Base-by-base conservation (phyloP, 176 grass and related monocot genomes). In the maize (Zea mays) region DNA sequence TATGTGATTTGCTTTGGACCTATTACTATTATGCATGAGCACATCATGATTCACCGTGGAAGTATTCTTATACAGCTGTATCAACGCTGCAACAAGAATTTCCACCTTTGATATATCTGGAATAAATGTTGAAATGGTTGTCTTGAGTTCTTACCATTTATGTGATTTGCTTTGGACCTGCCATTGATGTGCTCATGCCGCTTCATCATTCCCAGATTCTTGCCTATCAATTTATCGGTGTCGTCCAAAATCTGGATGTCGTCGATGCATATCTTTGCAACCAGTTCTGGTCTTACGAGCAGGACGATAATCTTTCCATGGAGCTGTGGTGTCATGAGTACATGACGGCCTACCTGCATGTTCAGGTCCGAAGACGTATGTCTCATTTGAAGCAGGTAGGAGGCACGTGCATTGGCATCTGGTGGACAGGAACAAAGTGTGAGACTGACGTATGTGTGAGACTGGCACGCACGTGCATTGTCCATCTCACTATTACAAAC, bases 381-480 rank as follows among this genome's bases (percentile, higher is more conserved):
- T 65, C 47, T 71, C 66, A 19, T 15, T 37, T 59, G 5, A 47
- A 60, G 40, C 50, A 36, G 76, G 10, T 78, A 54, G 65, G 65
- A 5, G 17, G 15, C 14, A 66, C 37, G 61, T 67, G 48, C 19
- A 10, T 67, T 10, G 39, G 65, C 37, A 48, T 41, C 40, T 50
- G 39, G 54, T 55, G 62, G 55, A 8, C 59, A 72, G 67, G 59
- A 10, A 65, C 39, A 57, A 8, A 38, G 1, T n/a, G 14, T 16
- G 83, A 56, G 47, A 17, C 16, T 39, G 83, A 72, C 83, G 54
- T 65, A n/a, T n/a, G n/a, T n/a, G n/a, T n/a, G n/a, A n/a, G n/a
- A n/a, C n/a, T n/a, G n/a, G n/a, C n/a, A n/a, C n/a, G n/a, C n/a
- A n/a, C n/a, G n/a, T n/a, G n/a, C n/a, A n/a, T n/a, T n/a, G n/a